Conservation (phyloP, 2,329 filamentous ascomycete genomes). For the Phoma herbarum region DNA sequence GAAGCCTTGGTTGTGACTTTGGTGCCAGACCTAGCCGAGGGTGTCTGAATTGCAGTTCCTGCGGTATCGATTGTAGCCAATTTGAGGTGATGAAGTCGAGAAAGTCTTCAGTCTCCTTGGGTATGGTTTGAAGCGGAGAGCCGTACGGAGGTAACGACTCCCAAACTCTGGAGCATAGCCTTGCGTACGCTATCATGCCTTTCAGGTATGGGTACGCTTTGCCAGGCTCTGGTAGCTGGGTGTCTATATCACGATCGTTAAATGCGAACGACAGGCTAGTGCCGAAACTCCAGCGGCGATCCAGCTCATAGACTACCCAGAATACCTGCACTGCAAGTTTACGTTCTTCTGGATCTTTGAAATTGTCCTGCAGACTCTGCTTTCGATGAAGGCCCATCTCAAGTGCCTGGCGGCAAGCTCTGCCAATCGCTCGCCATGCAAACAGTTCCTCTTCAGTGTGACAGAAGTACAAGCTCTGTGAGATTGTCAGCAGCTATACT, state of each 20-base stretch:
- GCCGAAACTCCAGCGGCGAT: constrained; percentile 35
- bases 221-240: constrained; percentile 31
- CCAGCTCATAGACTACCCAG: constrained; percentile 34
- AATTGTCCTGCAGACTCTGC: constrained; percentile 31
- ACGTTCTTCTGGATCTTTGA: constrained; percentile 23
- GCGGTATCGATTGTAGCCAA: constrained; percentile 29
- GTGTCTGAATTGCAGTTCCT: constrained; percentile 30
- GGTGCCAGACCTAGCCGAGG: constrained; percentile 23
- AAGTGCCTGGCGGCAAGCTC: constrained; percentile 29
- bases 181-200: constrained; percentile 29
- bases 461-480: constrained; percentile 30
- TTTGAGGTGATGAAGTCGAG: constrained; percentile 34
- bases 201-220: constrained; percentile 29
- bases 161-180: constrained; percentile 34
- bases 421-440: constrained; percentile 32
- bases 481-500: not conserved
- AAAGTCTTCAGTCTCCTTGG: constrained; percentile 34
- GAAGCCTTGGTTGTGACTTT: constrained; percentile 23
- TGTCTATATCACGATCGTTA: constrained; percentile 32
- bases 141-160: constrained; percentile 33
- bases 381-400: constrained; percentile 35
- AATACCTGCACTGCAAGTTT: constrained; percentile 30
- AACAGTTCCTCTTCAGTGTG: constrained; percentile 33
- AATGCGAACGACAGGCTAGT: constrained; percentile 34
- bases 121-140: constrained; percentile 27